A percentile compares a stretch with the other conserved stretches of the same genome.
phyloP scores from a whole-genome alignment of 257 asterid genomes.

The Primulina tabacum region DNA sequence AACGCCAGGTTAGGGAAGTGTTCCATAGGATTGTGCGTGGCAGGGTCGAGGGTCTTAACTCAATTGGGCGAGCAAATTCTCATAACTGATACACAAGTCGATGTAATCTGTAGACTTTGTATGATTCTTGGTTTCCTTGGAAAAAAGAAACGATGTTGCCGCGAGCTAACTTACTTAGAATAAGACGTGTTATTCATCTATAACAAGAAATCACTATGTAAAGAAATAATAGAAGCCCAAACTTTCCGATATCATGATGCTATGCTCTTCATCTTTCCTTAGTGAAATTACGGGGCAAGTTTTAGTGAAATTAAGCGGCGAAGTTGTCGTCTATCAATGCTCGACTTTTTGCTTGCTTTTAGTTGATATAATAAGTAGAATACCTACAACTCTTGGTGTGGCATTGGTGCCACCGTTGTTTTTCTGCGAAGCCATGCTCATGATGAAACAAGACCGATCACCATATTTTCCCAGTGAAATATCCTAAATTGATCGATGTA shows the following conservation, averaged over 20 bases:
- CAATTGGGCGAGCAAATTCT: slow-evolving; percentile 34
- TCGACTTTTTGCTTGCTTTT: background rate
- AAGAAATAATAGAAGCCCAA: too few relatives aligned
- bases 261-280: too few relatives aligned
- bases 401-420: background rate
- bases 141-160: background rate
- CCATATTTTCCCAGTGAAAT: background rate
- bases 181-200: too few relatives aligned
- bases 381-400: background rate
- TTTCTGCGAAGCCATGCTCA: background rate
- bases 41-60: slow-evolving; percentile 67
- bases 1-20: slow-evolving; percentile 69
- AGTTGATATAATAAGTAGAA: background rate
- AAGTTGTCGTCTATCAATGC: too few relatives aligned
- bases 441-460: background rate
- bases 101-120: slow-evolving; percentile 22
- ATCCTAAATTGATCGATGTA: too few relatives aligned
- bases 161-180: background rate
- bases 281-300: background rate
- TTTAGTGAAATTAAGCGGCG: too few relatives aligned
- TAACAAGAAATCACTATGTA: too few relatives aligned
- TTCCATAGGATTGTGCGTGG: slow-evolving; percentile 72
- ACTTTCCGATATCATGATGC: too few relatives aligned
- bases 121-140: slow-evolving; percentile 28
- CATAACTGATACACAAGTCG: slow-evolving; percentile 30